Evolutionary conservation across 345 rosid genomes (phyloP).

Genomic region (Kernera saxatilis): DNA sequence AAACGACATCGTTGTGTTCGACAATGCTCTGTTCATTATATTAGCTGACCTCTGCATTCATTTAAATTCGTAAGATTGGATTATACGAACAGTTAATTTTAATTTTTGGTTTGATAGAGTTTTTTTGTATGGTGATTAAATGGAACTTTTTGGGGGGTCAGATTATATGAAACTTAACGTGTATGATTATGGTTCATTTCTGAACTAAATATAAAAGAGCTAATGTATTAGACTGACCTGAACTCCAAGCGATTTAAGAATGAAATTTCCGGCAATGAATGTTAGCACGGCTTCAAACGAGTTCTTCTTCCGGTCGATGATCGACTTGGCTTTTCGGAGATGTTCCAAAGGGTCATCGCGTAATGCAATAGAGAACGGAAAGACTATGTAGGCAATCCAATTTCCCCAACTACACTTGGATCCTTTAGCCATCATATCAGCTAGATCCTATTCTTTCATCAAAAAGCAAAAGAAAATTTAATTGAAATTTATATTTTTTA

Average conservation of each 20-base stretch:
- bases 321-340: constrained; percentile 41
- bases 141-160: too few species aligned
- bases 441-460: too few species aligned
- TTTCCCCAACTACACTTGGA: constrained; percentile 51
- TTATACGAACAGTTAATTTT: too few species aligned
- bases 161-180: too few species aligned
- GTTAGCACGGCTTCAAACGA: constrained; percentile 43
- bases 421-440: constrained; percentile 45
- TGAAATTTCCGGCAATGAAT: constrained; percentile 3
- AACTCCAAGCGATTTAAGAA: constrained; percentile 28
- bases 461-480: too few species aligned
- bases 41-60: constrained; percentile 32
- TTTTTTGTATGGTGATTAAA: too few species aligned
- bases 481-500: too few species aligned
- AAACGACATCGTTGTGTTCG: constrained; percentile 49
- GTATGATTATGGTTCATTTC: too few species aligned
- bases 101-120: too few species aligned
- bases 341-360: constrained; percentile 45
- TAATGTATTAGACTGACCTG: too few species aligned
- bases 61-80: neutral
- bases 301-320: constrained; percentile 42
- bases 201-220: too few species aligned
- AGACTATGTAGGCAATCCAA: constrained; percentile 43
- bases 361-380: constrained; percentile 43
- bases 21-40: constrained; percentile 29